These are phyloP conservation scores for Oropetium thomaeum DNA, from an alignment of 176 grass and related monocot species.

Conservation along the genomic window DNA sequence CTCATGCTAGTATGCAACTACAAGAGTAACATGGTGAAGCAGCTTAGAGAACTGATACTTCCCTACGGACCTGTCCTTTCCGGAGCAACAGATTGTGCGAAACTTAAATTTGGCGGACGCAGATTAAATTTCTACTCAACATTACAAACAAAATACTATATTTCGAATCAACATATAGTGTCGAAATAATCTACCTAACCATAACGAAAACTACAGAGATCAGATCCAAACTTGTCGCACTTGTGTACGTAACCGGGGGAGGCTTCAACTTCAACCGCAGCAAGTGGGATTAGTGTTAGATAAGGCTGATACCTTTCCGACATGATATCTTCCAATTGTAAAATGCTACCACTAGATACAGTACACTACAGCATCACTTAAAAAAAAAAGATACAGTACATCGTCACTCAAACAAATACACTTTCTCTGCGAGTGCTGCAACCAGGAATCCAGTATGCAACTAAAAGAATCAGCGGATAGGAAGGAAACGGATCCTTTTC, in stretches of 20 bases:
- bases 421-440: slow-evolving; percentile 4
- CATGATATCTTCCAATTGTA: not conserved
- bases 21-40: not conserved
- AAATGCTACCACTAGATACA: not conserved
- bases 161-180: not conserved
- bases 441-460: not conserved
- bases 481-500: not conserved
- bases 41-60: not conserved
- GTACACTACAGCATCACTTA: no score
- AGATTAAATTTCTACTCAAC: not conserved
- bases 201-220: not conserved
- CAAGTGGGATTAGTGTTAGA: not conserved
- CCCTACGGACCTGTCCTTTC: not conserved
- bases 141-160: not conserved
- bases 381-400: no score
- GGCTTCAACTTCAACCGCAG: not conserved
- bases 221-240: not conserved
- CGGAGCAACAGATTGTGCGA: not conserved
- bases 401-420: not conserved
- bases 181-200: not conserved
- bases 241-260: not conserved
- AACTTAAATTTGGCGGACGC: not conserved
- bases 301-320: not conserved
- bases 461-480: not conserved
- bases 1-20: not conserved